Percentiles rank a stretch among this genome's conserved stretches.
These are phyloP conservation scores for Leccinellum rugosiceps DNA, from an alignment of 768 basidiomycete species.

Conservation along the genomic window DNA sequence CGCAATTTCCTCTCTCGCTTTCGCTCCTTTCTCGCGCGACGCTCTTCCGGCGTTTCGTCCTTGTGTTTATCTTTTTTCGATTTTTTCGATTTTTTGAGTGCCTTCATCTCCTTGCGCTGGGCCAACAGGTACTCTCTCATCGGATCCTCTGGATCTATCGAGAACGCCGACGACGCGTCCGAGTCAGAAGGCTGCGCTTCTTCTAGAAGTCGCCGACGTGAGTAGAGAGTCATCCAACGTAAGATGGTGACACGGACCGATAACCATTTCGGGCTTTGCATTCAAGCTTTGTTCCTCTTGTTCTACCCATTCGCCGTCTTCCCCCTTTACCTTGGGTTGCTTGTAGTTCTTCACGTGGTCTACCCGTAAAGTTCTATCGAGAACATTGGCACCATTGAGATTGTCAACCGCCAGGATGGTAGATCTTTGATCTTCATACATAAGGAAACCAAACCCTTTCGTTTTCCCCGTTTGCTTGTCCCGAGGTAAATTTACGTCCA, in stretches of 20 bases:
- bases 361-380: conserved; percentile 84
- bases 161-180: conserved; percentile 57
- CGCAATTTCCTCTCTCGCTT: conserved; percentile 66
- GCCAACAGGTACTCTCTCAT: conserved; percentile 91
- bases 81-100: conserved; percentile 58
- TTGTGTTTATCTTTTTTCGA: conserved; percentile 62
- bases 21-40: conserved; percentile 67
- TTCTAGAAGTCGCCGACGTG: conserved; percentile 35
- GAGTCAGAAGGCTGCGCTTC: conserved; percentile 59
- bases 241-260: conserved; percentile 44
- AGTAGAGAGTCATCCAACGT: background rate
- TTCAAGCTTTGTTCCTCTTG: conserved; percentile 84
- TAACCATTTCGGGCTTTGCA: conserved; percentile 71
- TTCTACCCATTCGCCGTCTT: conserved; percentile 83
- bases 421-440: conserved; percentile 98
- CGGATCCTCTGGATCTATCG: conserved; percentile 94
- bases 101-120: conserved; percentile 70
- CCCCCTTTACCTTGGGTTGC: conserved; percentile 74
- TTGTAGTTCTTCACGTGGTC: conserved; percentile 93
- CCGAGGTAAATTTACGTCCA: conserved; percentile 92
- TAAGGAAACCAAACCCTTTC: conserved; percentile 91
- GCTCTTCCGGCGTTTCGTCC: conserved; percentile 78
- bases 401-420: conserved; percentile 98
- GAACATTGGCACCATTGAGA: conserved; percentile 89
- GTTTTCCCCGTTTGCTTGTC: conserved; percentile 92